Evolutionary conservation across 441 rosid genomes (phyloP).

Genomic region (Brassica hybrid): DNA sequence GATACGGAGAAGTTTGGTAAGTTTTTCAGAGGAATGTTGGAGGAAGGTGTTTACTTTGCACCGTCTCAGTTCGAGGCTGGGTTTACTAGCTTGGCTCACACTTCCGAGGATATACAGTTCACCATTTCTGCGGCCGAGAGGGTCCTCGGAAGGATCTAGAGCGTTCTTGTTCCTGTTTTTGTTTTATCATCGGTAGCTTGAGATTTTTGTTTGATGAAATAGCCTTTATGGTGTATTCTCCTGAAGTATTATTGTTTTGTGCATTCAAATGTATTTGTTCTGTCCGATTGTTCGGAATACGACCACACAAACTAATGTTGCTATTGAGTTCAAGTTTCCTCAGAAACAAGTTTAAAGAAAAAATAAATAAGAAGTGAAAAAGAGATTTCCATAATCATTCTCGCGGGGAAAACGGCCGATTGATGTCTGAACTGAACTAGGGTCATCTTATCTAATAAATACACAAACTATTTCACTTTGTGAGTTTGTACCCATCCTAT

Average conservation of each 20-base stretch:
- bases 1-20: constrained; percentile 75
- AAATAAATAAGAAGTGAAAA: neutral
- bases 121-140: constrained; percentile 84
- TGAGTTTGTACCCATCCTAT: no score
- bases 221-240: neutral
- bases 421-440: no score
- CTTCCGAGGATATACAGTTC: constrained; percentile 65
- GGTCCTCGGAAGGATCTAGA: constrained; percentile 67
- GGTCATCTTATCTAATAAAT: no score
- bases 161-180: constrained; percentile 21
- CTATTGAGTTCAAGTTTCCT: neutral
- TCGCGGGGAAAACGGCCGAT: neutral
- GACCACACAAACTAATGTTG: neutral
- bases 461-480: no score
- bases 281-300: no score
- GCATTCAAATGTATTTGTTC: no score
- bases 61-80: constrained; percentile 96
- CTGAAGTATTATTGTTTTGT: neutral
- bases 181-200: neutral
- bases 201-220: constrained; percentile 7
- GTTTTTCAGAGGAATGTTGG: constrained; percentile 79
- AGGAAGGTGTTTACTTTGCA: constrained; percentile 91
- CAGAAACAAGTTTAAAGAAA: neutral
- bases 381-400: neutral
- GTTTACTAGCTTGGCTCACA: constrained; percentile 89